These are phyloP conservation scores for Hibiscus mutabilis DNA, from an alignment of 345 rosid genomes.

Conservation along the genomic window DNA sequence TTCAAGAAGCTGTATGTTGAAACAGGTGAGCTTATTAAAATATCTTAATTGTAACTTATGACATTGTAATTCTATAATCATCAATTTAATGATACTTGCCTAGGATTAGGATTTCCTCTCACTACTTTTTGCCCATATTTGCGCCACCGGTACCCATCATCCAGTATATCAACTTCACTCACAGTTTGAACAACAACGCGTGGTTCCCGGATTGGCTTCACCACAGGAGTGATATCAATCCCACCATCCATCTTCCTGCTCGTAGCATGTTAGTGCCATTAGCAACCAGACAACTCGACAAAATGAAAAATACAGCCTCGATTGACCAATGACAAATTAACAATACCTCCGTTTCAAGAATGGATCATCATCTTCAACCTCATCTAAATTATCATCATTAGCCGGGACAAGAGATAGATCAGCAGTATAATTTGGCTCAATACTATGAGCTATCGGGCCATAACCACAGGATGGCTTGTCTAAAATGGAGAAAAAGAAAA, in stretches of 20 bases:
- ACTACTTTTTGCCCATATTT: conserved; percentile 71
- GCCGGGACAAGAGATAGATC: background rate
- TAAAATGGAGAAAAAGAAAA: background rate
- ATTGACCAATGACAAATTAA: background rate
- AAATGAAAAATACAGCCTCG: background rate
- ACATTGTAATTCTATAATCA: background rate
- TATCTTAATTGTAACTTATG: background rate
- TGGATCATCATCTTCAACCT: background rate
- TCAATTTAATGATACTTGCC: conserved; percentile 6
- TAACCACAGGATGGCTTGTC: background rate
- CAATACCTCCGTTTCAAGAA: background rate
- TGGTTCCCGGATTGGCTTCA: conserved; percentile 28
- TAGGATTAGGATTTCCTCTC: conserved; percentile 69
- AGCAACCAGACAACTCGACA: background rate
- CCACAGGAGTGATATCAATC: background rate
- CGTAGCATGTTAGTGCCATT: background rate
- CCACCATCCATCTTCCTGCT: background rate
- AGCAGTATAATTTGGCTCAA: background rate
- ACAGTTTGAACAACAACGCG: conserved; percentile 57
- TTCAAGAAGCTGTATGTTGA: background rate
- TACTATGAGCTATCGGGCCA: background rate
- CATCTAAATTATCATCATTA: background rate
- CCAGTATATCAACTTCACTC: conserved; percentile 62
- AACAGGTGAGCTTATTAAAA: background rate
- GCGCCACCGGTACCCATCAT: conserved; percentile 72